Base-by-base conservation (phyloP, 768 basidiomycete species). In the Tephrocybe sp. region DNA sequence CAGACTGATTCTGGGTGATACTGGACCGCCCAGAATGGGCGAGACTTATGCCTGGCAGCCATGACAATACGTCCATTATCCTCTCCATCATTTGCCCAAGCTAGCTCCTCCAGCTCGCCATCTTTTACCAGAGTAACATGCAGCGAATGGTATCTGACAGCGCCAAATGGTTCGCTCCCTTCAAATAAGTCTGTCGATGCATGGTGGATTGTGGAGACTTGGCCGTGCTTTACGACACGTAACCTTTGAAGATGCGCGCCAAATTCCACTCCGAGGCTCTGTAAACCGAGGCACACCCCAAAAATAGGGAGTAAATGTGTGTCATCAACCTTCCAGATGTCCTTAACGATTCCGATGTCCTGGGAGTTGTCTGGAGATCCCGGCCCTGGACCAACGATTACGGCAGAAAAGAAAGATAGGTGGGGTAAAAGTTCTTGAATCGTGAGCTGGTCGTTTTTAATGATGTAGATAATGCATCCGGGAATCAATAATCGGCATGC, bases 1-100 rank as follows among this genome's bases (percentile, higher is more conserved):
- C 86, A 76, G 3, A 87, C 79, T 3, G 90, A 92, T 61, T 92
- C 91, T 5, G 91, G 91, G 62, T 93, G 91, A 62, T 92, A 93
- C 60, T 93, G 91, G 19, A 93, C 91, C 3, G 86, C 89, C 85
- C 87, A 92, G 59, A 90, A 88, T 3, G 91, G 90, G 52, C 74
- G 77, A 19, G 57, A 65, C 42, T 55, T 71, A 61, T 93, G 91
- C 54, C 75, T 77, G 22, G 78, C 68, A 33, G 83, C 88, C 90
- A 93, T 92, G 39, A 89, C 72, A 18, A 90, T 82, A 37, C 58
- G 72, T 5, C 84, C 86, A 52, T 88, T 83, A 45, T 84, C 86
- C 19, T 68, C 68, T 19, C 72, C 80, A 55, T 91, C 88, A 38
- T 84, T 70, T 7, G 83, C 69, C 86, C 87, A 91, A 13, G 86